Evolutionary conservation across 2,329 filamentous ascomycete genomes (phyloP), one percentile per base, ranked within the genome.

Genomic region (Cladosporium sp.): DNA sequence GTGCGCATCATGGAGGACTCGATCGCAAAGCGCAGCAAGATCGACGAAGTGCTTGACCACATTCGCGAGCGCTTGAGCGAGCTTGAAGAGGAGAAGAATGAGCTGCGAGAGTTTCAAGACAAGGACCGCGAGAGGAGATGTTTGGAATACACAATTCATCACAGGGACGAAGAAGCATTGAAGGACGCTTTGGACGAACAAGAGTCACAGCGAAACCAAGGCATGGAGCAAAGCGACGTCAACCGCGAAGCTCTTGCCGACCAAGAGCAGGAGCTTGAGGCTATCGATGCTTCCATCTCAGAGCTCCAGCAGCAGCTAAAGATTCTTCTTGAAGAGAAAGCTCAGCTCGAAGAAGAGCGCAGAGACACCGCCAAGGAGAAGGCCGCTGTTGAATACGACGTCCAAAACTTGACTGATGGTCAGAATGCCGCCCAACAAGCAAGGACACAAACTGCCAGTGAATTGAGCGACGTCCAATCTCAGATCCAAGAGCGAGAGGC

Each of bases 1-100:
- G 74, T 95, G 58, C 96, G 95, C 72, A 95, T 98, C 61, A 95
- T 98, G 88, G 82, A 84, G 55, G 93, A 98, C 59, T 97, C 93
- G 13, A 90, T 92, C 68, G 94, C 90, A 71, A 97, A 96, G 74
- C 84, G 90, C 55, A 78, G 84, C 39, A 96, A 96, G 71, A 97
- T 97, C 53, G 93, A 98, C 65, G 90, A 95, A 64, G 77, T 94
- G 11, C 79, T 98, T 11, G 83, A 86, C 47, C 94, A 93, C 63
- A 96, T 98, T 69, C 90, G 93, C 62, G 88, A 94, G 62, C 84
- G 93, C 47, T 76, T 98, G 48, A 78, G 76, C 33, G 93, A 98
- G 68, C 77, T 98, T 0, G 93, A 98, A 68, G 91, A 95, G 66
- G 93, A 98, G 69, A 97, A 97, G 68, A 90, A 96, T 63, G 94